Evolutionary conservation across 139 green algal genomes (phyloP).

Genomic region (Closterium sp.): DNA sequence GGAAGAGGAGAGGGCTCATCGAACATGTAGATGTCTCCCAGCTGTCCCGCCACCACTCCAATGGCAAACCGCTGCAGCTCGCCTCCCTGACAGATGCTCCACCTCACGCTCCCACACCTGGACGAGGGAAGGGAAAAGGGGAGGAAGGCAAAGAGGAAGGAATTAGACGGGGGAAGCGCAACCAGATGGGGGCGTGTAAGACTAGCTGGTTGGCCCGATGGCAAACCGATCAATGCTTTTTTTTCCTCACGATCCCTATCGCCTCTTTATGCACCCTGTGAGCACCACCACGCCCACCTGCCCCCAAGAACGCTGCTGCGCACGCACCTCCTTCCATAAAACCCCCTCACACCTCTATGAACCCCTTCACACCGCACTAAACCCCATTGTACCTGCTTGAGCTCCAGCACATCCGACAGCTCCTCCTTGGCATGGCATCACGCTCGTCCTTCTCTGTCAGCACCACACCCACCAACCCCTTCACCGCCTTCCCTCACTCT

Average conservation of each 20-base stretch:
- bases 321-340: conserved; percentile 63
- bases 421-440: conserved; percentile 58
- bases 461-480: background rate
- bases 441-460: conserved; percentile 51
- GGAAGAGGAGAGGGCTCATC: conserved; percentile 82
- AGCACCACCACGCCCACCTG: conserved; percentile 57
- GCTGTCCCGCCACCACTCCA: conserved; percentile 57
- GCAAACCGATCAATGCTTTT: conserved; percentile 75
- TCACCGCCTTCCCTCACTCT: conserved; percentile 87
- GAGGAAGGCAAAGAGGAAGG: conserved; percentile 55
- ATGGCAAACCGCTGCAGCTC: conserved; percentile 97
- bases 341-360: conserved; percentile 46
- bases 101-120: conserved; percentile 92
- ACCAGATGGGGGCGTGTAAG: too few species aligned
- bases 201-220: too few species aligned
- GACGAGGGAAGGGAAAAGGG: background rate
- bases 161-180: too few species aligned
- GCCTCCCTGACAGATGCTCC: conserved; percentile 88
- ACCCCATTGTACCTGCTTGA: background rate
- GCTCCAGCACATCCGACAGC: conserved; percentile 69
- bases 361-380: too few species aligned
- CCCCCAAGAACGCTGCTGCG: background rate
- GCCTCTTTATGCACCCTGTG: too few species aligned
- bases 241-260: too few species aligned
- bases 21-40: conserved; percentile 97